Base-by-base conservation (phyloP, 2,329 filamentous ascomycete species). In the Diaporthe humulicola region DNA sequence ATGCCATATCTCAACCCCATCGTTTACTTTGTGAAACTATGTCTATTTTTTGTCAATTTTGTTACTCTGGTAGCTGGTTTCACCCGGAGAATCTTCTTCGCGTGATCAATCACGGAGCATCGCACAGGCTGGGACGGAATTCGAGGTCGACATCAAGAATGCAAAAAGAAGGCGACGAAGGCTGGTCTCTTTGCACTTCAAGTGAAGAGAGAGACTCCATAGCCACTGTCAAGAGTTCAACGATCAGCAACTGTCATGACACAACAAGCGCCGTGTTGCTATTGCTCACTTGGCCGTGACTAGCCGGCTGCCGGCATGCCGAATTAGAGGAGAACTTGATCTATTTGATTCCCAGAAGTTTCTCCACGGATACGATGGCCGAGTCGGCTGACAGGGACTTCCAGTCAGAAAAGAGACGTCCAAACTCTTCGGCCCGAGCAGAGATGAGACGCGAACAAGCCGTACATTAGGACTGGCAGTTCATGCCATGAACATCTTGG, bases 401-500 rank as follows among this genome's bases (percentile, higher is more conserved):
- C 38, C 25, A 28, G 36, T 42, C 36, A 28, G 15, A 22, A 1
- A 3, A 3, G 9, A n/a, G 33, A 12, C 57, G 4, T 9, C 33
- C 33, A 22, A n/a, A n/a, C 10, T 36, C 33, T 30, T 38, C 9
- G 7, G 9, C 38, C 38, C 2, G 22, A 33, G 3, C 54, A 50
- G 10, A 67, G 17, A 25, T 0, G 22, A 9, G n/a, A 30, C 15
- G 9, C 19, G 56, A 38, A 8, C 14, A 61, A 9, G 45, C 9
- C 28, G 17, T 28, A n/a, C 38, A 25, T 36, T 17, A 33, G 14
- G 15, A 22, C 25, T 45, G 7, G 9, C 33, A 17, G 60, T 14
- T 38, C 8, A 14, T 2, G 19, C 19, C 33, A n/a, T 33, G 40
- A 76, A 76, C 75, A 76, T 73, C 72, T 76, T 76, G 22, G 74